Evolutionary conservation across 306 rosid genomes (phyloP), one percentile per base, ranked within the genome.

Genomic region (Erythrophleum fordii): DNA sequence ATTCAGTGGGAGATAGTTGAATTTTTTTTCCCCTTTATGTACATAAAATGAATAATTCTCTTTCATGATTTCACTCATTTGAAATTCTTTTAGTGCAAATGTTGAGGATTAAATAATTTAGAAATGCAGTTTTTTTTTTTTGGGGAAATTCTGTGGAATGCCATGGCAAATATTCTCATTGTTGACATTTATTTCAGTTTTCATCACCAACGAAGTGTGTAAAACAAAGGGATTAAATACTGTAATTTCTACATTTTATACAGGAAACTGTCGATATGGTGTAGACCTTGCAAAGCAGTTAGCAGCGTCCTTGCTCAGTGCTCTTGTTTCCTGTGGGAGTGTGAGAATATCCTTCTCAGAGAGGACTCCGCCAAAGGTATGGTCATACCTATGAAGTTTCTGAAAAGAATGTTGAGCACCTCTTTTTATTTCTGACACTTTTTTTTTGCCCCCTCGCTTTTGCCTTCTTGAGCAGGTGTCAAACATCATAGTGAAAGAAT

Each of bases 321-420:
- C 93, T 83, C 88, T 93, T 87, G 85, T 14, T 69, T 90, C 90
- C 86, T 95, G 98, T 81, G 98, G 97, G 77, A 93, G 92, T 77
- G 88, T 95, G 81, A 91, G 95, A 84, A 91, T 95, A 91, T 93
- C 98, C 85, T 95, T 90, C 83, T 89, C 98, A n/a, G 84, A 86
- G 81, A 90, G 90, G 86, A 93, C 99, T 69, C 93, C 99, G 29
- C 84, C 84, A 81, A 95, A 91, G 92, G 99, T 93, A 83, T 77
- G 77, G 67, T 18, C 69, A 49, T 28, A 12, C 34, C 48, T 49
- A 22, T 53, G 39, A 42, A 31, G 41, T 31, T 75, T 70, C 75
- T 48, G 53, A 71, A 34, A 70, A 6, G 39, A 74, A 41, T 48
- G 45, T 35, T 26, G 22, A 45, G 61, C 23, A 37, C 13, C 42